Percentiles rank a stretch among this genome's conserved stretches.
phyloP scores from a whole-genome alignment of 148 eudicot genomes.

The Cornus kousa region DNA sequence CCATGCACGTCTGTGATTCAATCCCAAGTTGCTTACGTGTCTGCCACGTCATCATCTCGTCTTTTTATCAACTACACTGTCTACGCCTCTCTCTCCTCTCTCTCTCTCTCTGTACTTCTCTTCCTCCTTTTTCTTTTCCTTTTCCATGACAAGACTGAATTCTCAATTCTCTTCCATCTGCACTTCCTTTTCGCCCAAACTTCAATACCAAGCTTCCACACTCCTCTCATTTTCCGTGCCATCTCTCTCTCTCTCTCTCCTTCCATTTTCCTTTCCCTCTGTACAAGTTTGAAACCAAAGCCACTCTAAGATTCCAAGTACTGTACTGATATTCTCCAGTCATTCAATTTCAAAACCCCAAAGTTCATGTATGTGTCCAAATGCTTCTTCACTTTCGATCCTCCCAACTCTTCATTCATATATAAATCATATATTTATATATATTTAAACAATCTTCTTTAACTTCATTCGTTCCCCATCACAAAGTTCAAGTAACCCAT shows the following conservation, averaged over 20 bases:
- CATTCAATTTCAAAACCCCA: conserved; percentile 2
- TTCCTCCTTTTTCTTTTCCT: conserved; percentile 12
- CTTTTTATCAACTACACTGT: neutral
- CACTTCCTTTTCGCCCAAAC: conserved; percentile 26
- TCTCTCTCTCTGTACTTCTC: conserved; percentile 13
- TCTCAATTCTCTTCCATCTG: neutral
- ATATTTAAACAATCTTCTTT: neutral
- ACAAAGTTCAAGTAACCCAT: neutral
- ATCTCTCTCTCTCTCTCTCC: conserved; percentile 5
- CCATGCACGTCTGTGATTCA: conserved; percentile 35
- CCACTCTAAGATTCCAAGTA: neutral
- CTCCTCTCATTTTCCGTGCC: conserved; percentile 7
- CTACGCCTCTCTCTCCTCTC: neutral
- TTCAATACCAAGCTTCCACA: conserved; percentile 26
- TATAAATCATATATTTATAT: neutral
- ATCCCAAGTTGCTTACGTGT: conserved; percentile 40
- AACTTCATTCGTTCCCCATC: neutral
- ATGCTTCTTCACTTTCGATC: conserved; percentile 10
- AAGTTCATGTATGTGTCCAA: conserved; percentile 7
- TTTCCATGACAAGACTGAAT: conserved; percentile 27
- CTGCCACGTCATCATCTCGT: conserved; percentile 40
- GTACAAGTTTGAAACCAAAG: conserved; percentile 28
- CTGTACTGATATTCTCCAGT: neutral
- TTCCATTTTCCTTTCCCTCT: conserved; percentile 22
- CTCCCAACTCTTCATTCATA: conserved; percentile 17